Evolutionary conservation across 768 basidiomycete genomes (phyloP).

Genomic region (Leccinum disarticulatum): DNA sequence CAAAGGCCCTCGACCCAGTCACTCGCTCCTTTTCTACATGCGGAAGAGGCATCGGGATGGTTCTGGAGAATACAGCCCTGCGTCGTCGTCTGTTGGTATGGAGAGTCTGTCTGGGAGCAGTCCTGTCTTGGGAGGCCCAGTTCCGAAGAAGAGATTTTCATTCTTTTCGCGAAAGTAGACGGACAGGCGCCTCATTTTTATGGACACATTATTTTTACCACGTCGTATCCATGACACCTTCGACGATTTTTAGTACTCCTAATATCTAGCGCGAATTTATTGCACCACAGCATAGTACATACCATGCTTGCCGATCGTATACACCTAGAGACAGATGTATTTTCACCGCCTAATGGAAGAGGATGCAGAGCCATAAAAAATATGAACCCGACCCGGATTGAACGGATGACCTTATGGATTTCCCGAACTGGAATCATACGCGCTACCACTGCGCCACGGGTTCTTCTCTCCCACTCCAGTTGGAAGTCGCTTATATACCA

Average conservation of each 20-base stretch:
- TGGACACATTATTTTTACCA: conserved; percentile 9
- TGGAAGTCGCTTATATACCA: neutral
- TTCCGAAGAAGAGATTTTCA: conserved; percentile 28
- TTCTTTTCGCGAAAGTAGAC: conserved; percentile 34
- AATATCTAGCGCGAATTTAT: conserved; percentile 20
- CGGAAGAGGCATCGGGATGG: conserved; percentile 28
- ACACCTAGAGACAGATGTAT: conserved; percentile 6
- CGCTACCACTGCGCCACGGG: conserved; percentile 42
- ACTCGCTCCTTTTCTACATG: conserved; percentile 33
- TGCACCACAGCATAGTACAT: conserved; percentile 16
- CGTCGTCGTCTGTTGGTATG: conserved; percentile 23
- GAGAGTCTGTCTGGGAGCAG: conserved; percentile 16
- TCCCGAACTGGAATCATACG: conserved; percentile 39
- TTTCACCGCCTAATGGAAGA: neutral
- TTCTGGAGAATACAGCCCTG: conserved; percentile 22
- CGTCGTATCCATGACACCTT: conserved; percentile 17
- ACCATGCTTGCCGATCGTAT: conserved; percentile 4
- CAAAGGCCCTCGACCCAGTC: conserved; percentile 26
- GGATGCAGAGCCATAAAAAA: neutral
- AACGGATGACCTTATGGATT: conserved; percentile 48
- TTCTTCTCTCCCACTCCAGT: conserved; percentile 12
- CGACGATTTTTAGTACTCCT: conserved; percentile 13
- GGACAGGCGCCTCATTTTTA: conserved; percentile 5
- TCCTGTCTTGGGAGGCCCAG: conserved; percentile 3
- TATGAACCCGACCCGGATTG: conserved; percentile 45